Base-by-base conservation (phyloP, 768 basidiomycete species). In the Naganishia antarctica region DNA sequence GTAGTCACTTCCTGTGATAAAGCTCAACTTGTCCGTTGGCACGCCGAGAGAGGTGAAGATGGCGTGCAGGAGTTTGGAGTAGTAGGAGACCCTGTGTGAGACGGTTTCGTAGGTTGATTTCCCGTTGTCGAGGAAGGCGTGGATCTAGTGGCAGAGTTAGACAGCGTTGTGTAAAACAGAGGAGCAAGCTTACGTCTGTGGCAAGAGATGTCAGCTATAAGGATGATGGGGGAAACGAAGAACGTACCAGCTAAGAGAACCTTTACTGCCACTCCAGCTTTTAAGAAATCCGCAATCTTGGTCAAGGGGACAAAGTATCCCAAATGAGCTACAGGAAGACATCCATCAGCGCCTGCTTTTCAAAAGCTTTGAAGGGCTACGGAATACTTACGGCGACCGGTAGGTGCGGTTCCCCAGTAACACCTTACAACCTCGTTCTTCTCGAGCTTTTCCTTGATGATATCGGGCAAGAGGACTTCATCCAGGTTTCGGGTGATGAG, bases 351-450 rank as follows among this genome's bases (percentile, higher is more conserved):
- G 25, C n/a, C 11, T 40, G 3, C 34, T 13, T 21, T 5, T 9
- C 2, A 3, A 6, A 5, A n/a, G 15, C 23, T 12, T 4, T 3
- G 18, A 34, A 25, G n/a, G 21, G 37, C n/a, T n/a, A n/a, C n/a
- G n/a, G n/a, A n/a, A n/a, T n/a, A 79, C 90, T 79, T 77, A 97
- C 92, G 94, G 80, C 91, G 80, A 70, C 94, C 94, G 8, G 94
- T 98, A 0, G 92, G 86, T 21, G 94, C 91, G 21, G 90, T 87
- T 53, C 94, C 93, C 90, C 90, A 98, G 84, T 97, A 97, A 73
- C 86, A 85, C 76, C 87, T 91, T 15, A 87, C 85, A 15, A 85
- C 77, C 72, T 85, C 81, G 18, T 87, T 90, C 73, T 93, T 87
- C 7, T 82, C 81, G 25, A 97, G 80, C 63, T 92, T 86, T 34